These are phyloP conservation scores for Grifola frondosa DNA, from an alignment of 1,284 basidiomycete genomes.

Conservation along the genomic window DNA sequence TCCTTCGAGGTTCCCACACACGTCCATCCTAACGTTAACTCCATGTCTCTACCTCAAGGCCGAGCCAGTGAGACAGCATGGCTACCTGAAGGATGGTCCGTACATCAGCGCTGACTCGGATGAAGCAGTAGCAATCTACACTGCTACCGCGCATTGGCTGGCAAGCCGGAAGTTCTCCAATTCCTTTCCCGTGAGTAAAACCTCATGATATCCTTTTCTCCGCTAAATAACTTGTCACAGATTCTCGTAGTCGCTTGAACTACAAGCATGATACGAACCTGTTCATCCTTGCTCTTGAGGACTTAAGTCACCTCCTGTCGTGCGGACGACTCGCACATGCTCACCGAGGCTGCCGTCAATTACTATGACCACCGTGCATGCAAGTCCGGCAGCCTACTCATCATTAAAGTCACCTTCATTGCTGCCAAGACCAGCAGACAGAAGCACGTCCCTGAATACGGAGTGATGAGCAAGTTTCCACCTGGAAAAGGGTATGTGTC, in stretches of 20 bases:
- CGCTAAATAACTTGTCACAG: conserved; percentile 6
- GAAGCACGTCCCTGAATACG: conserved; percentile 38
- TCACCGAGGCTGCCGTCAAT: conserved; percentile 28
- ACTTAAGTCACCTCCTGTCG: conserved; percentile 60
- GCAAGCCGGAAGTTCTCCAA: conserved; percentile 95
- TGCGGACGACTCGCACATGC: conserved; percentile 25
- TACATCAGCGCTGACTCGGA: conserved; percentile 97
- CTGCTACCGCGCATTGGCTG: conserved; percentile 95
- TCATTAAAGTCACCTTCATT: conserved; percentile 45
- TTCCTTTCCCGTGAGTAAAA: conserved; percentile 84
- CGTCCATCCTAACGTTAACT: conserved; percentile 12
- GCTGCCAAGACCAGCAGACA: conserved; percentile 35
- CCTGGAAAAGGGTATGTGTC: conserved; percentile 40
- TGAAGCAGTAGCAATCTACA: conserved; percentile 95
- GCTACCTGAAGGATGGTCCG: conserved; percentile 94
- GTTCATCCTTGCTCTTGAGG: conserved; percentile 89
- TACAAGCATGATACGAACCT: conserved; percentile 98
- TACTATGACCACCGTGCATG: conserved; percentile 47
- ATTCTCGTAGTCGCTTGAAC: conserved; percentile 67
- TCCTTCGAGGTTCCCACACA: not conserved
- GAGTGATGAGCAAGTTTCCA: conserved; percentile 38
- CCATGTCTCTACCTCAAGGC: conserved; percentile 89
- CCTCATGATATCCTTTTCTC: conserved; percentile 5
- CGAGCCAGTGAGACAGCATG: conserved; percentile 94
- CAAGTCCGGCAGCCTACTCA: conserved; percentile 43